Percentiles rank a stretch among this genome's conserved stretches.
Conservation (phyloP, 768 basidiomycete genomes). For the Amanita rimosa region DNA sequence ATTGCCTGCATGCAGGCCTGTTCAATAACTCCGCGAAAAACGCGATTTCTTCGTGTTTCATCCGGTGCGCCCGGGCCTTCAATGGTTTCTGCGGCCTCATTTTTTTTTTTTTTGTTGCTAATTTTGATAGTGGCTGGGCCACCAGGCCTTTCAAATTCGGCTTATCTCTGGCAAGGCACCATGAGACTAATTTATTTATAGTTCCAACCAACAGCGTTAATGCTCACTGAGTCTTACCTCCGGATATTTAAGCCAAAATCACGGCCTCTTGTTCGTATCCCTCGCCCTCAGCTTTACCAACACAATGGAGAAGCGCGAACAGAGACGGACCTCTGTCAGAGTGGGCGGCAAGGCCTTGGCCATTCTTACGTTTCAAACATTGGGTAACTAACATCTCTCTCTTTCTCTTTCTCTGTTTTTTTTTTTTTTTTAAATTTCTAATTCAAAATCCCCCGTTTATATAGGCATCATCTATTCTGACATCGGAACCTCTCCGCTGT, state of each 20-base stretch:
- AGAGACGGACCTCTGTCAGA: not conserved
- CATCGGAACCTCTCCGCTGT: slow-evolving; percentile 51
- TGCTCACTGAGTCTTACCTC: not conserved
- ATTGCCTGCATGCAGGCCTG: too few species aligned
- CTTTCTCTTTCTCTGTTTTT: too few species aligned
- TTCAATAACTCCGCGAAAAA: too few species aligned
- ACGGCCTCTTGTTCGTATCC: not conserved
- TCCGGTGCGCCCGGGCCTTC: too few species aligned
- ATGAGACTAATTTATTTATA: not conserved
- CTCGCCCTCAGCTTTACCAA: too few species aligned
- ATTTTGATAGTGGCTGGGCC: too few species aligned
- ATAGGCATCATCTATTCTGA: slow-evolving; percentile 38
- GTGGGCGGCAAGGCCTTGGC: slow-evolving; percentile 9
- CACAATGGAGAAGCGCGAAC: not conserved
- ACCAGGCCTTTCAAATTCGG: not conserved
- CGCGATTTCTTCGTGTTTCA: too few species aligned
- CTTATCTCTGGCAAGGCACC: not conserved
- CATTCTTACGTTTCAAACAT: slow-evolving; percentile 23
- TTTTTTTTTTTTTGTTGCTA: too few species aligned
- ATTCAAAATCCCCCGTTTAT: too few species aligned
- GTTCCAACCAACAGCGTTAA: not conserved
- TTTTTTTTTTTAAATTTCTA: too few species aligned
- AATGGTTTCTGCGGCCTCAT: too few species aligned
- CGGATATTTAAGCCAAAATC: not conserved
- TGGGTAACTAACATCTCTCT: too few species aligned